phyloP scores from a whole-genome alignment of 179 eudicot species.

The Dionaea muscipula region DNA sequence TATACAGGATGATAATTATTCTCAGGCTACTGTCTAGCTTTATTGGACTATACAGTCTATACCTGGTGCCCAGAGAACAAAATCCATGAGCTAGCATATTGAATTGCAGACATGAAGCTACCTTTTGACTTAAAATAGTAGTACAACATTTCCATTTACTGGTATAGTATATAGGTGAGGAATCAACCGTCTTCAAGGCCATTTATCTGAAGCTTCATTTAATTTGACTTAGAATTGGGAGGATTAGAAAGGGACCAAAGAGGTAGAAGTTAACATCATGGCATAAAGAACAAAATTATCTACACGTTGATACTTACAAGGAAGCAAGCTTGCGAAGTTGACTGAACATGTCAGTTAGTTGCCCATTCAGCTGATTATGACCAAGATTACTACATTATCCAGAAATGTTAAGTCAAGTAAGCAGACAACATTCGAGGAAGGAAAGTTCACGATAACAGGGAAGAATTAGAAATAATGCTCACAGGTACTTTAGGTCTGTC shows the following conservation, averaged over 20 bases:
- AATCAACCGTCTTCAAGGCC: too few species aligned
- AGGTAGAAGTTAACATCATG: too few species aligned
- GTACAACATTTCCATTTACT: too few species aligned
- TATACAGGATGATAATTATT: too few species aligned
- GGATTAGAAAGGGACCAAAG: neutral
- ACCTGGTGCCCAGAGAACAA: too few species aligned
- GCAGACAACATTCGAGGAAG: conserved; percentile 1
- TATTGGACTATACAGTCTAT: too few species aligned
- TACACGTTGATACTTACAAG: conserved; percentile 30
- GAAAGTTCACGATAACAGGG: conserved; percentile 1
- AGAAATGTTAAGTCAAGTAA: neutral
- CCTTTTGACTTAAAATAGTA: too few species aligned
- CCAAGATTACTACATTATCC: conserved; percentile 37
- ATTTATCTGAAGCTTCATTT: too few species aligned
- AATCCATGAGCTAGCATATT: too few species aligned
- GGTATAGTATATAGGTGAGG: too few species aligned
- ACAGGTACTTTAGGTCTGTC: conserved; percentile 40
- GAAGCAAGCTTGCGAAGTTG: conserved; percentile 35
- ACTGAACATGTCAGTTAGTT: conserved; percentile 42
- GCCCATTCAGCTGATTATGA: conserved; percentile 43
- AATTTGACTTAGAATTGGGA: neutral
- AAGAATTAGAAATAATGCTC: conserved; percentile 16
- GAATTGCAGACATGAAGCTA: too few species aligned
- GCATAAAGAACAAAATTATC: neutral
- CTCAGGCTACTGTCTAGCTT: too few species aligned